Conservation (phyloP, 805 yeast species). For the Starmera caribaea region DNA sequence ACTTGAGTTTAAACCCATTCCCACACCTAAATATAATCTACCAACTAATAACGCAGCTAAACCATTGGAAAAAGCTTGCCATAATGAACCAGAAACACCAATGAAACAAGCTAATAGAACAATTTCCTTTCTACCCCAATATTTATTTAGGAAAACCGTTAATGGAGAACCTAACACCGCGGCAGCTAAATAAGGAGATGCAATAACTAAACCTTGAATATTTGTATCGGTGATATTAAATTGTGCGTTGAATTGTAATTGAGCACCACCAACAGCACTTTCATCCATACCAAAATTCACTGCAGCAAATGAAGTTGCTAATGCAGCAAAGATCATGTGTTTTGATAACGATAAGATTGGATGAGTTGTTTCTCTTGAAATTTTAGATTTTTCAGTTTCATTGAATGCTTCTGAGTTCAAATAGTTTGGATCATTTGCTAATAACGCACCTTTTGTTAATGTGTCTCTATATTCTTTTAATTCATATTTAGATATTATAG, state of each 20-base stretch:
- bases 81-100: slow-evolving; percentile 49
- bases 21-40: slow-evolving; percentile 50
- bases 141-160: slow-evolving; percentile 40
- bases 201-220: slow-evolving; percentile 50
- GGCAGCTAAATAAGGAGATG: slow-evolving; percentile 58
- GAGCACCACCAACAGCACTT: slow-evolving; percentile 62
- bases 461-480: slow-evolving; percentile 22
- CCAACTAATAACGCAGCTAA: slow-evolving; percentile 55
- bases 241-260: slow-evolving; percentile 37
- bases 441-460: slow-evolving; percentile 43
- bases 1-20: slow-evolving; percentile 58
- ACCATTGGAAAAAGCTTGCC: slow-evolving; percentile 53
- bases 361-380: slow-evolving; percentile 36
- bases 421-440: slow-evolving; percentile 40
- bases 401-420: slow-evolving; percentile 28
- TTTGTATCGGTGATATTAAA: slow-evolving; percentile 32
- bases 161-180: slow-evolving; percentile 48
- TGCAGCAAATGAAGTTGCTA: slow-evolving; percentile 44
- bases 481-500: slow-evolving; percentile 4
- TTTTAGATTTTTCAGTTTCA: slow-evolving; percentile 20
- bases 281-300: slow-evolving; percentile 71
- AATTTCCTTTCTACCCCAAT: slow-evolving; percentile 49
- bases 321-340: slow-evolving; percentile 49
- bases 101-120: slow-evolving; percentile 48
- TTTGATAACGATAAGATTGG: slow-evolving; percentile 38